phyloP scores from a whole-genome alignment of 2,329 filamentous ascomycete species.

The Graphilbum sp. region DNA sequence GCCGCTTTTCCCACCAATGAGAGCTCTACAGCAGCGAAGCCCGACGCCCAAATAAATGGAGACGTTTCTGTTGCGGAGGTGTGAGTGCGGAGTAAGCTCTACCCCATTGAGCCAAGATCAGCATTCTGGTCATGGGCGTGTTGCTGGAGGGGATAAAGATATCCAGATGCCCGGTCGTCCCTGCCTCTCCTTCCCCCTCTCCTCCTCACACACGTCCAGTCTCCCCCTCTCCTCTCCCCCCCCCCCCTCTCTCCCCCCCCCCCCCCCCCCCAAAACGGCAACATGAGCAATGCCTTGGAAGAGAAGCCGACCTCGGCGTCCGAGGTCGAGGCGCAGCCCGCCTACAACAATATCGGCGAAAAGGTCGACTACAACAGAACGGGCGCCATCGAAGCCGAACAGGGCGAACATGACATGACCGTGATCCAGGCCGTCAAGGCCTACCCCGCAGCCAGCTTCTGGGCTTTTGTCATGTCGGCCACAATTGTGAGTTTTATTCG shows the following conservation, averaged over 20 bases:
- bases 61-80: too few species aligned
- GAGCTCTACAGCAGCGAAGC: too few species aligned
- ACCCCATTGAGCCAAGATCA: neutral
- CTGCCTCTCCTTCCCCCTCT: neutral
- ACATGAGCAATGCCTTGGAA: slow-evolving; percentile 5
- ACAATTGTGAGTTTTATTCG: slow-evolving; percentile 25
- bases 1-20: too few species aligned
- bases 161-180: slow-evolving; percentile 1
- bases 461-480: slow-evolving; percentile 22
- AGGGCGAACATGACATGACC: slow-evolving; percentile 17
- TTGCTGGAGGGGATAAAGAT: neutral
- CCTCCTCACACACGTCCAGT: too few species aligned
- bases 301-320: neutral
- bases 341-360: slow-evolving; percentile 13
- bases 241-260: too few species aligned
- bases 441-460: slow-evolving; percentile 20
- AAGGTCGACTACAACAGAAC: slow-evolving; percentile 28
- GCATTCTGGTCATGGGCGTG: neutral
- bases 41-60: too few species aligned
- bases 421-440: slow-evolving; percentile 17
- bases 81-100: neutral
- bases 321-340: slow-evolving; percentile 3
- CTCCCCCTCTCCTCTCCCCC: too few species aligned
- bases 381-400: slow-evolving; percentile 41
- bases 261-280: slow-evolving; percentile 3